These are phyloP conservation scores for Dipteronia sinensis DNA, from an alignment of 345 rosid species.

Conservation along the genomic window DNA sequence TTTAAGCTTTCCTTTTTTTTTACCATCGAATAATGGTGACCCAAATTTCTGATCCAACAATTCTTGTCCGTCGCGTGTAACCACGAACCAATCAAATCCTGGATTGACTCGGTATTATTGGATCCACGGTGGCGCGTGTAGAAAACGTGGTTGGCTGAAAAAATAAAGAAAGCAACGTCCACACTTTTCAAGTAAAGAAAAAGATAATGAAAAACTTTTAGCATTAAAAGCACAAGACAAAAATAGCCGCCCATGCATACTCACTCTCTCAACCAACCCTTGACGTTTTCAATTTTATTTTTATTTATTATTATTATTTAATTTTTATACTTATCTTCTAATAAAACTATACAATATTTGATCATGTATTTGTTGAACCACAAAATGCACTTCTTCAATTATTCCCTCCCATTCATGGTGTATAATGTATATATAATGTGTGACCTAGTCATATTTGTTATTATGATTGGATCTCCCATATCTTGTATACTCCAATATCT, in stretches of 20 bases:
- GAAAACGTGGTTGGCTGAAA: background rate
- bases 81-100: background rate
- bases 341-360: no score
- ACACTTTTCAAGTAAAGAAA: background rate
- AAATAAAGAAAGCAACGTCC: background rate
- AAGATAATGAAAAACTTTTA: background rate
- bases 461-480: no score
- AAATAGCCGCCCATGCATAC: slow-evolving; percentile 12
- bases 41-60: background rate
- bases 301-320: background rate
- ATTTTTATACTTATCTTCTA: background rate
- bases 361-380: background rate
- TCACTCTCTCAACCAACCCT: background rate
- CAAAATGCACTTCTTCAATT: background rate
- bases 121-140: background rate
- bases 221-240: background rate
- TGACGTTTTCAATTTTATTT: background rate
- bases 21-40: background rate
- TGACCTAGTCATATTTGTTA: no score
- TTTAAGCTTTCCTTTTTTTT: background rate
- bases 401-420: no score
- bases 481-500: no score
- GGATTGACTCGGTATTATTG: background rate
- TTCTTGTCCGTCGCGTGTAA: fast-evolving
- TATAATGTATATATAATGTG: no score